Evolutionary conservation across 306 rosid species (phyloP).

Genomic region (Arachis hypogaea): DNA sequence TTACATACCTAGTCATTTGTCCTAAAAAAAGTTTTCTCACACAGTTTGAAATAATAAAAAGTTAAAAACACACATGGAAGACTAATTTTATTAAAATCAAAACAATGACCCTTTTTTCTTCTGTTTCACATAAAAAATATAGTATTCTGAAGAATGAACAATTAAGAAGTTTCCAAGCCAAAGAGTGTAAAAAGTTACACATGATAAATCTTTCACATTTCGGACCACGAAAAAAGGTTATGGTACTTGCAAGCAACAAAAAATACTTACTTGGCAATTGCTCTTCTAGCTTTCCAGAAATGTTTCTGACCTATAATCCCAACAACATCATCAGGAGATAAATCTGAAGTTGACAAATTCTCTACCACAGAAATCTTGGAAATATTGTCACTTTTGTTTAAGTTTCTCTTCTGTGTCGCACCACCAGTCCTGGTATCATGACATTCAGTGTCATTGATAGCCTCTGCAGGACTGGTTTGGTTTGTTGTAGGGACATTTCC

Average conservation of each 20-base stretch:
- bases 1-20: not conserved
- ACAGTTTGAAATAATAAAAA: not conserved
- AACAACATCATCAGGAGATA: constrained; percentile 91
- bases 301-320: constrained; percentile 87
- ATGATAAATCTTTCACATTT: constrained; percentile 19
- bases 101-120: not conserved
- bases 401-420: constrained; percentile 44
- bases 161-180: constrained; percentile 22
- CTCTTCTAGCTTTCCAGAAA: constrained; percentile 98
- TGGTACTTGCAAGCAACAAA: constrained; percentile 20
- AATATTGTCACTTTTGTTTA: constrained; percentile 63
- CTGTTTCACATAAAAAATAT: constrained; percentile 21
- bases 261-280: constrained; percentile 75
- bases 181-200: constrained; percentile 33
- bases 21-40: constrained; percentile 7
- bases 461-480: constrained; percentile 48
- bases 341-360: constrained; percentile 50
- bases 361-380: constrained; percentile 73
- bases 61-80: not conserved
- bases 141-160: constrained; percentile 17
- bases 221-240: constrained; percentile 37
- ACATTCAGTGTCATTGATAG: constrained; percentile 45
- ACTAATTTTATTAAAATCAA: constrained; percentile 4
- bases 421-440: constrained; percentile 44
- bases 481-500: constrained; percentile 41